A percentile compares a stretch with the other conserved stretches of the same genome.
Conservation (phyloP, 495 filamentous ascomycete genomes). For the Daldinia caldariorum region DNA sequence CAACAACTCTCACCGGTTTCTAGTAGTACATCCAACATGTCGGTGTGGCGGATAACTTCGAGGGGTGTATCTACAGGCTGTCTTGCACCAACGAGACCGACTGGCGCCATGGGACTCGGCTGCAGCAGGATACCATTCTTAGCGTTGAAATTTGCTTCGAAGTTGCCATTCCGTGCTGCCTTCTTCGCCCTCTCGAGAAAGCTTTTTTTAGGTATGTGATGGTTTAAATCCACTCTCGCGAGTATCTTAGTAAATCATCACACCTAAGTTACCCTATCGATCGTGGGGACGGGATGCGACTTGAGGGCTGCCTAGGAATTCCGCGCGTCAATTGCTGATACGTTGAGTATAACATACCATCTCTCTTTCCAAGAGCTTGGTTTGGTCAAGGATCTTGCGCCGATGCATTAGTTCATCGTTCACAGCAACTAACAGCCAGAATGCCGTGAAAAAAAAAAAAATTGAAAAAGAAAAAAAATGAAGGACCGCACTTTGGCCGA, state of each 20-base stretch:
- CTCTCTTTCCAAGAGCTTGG: not conserved
- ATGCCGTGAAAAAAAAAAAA: not conserved
- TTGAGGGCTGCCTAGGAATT: not conserved
- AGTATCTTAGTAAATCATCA: not conserved
- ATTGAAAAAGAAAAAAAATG: too few species aligned
- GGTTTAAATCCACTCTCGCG: not conserved
- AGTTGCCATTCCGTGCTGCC: not conserved
- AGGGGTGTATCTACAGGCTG: not conserved
- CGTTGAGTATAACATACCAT: not conserved
- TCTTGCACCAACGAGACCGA: conserved; percentile 16
- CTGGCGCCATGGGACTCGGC: conserved; percentile 6
- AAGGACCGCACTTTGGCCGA: conserved; percentile 1
- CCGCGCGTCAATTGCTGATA: not conserved
- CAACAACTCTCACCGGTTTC: conserved; percentile 17
- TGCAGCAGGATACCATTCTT: conserved; percentile 12
- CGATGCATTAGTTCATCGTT: conserved; percentile 9
- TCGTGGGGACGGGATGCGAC: not conserved
- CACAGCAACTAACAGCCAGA: not conserved
- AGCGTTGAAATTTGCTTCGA: conserved; percentile 1
- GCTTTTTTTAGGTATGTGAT: not conserved
- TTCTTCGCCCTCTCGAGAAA: not conserved
- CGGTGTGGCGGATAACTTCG: conserved; percentile 1
- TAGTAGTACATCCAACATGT: not conserved
- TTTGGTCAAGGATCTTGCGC: not conserved
- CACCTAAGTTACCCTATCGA: not conserved